Conservation (phyloP, 1,139 yeast genomes). For the Debaryomyces sp. region DNA sequence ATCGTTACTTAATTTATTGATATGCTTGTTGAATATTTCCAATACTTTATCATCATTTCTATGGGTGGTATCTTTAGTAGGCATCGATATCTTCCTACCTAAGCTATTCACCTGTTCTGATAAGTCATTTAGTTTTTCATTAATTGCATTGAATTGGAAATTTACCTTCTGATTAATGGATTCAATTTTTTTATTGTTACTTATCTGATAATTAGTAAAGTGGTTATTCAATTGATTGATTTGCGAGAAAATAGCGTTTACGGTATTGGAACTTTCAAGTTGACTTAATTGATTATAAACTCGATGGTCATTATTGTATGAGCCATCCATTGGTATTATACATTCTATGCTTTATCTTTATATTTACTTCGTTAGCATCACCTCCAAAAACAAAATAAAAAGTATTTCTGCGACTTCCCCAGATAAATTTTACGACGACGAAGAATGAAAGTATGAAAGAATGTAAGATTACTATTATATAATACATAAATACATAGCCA, state of each 20-base stretch:
- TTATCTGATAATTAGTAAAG: slow-evolving; percentile 21
- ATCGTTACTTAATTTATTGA: slow-evolving; percentile 26
- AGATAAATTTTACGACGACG: neutral
- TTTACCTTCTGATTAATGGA: slow-evolving; percentile 29
- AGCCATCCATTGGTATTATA: neutral
- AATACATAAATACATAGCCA: neutral
- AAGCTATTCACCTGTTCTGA: slow-evolving; percentile 10
- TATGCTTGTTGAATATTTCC: slow-evolving; percentile 26
- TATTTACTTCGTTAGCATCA: neutral
- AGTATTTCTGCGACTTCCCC: slow-evolving; percentile 3
- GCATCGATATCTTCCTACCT: neutral
- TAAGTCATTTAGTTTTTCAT: slow-evolving; percentile 24
- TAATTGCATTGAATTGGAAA: slow-evolving; percentile 17
- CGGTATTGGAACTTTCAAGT: slow-evolving; percentile 1
- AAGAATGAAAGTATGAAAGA: neutral
- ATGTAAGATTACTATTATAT: neutral
- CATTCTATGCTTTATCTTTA: neutral
- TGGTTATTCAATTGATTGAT: slow-evolving; percentile 19
- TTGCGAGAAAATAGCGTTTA: slow-evolving; percentile 14
- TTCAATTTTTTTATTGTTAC: slow-evolving; percentile 25
- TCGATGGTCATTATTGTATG: neutral
- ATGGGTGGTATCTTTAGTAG: neutral
- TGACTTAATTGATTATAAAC: neutral
- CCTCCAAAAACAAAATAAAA: neutral
- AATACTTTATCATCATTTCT: slow-evolving; percentile 14